phyloP scores from a whole-genome alignment of 202 grass and related monocot species.

The Eragrostis tef region DNA sequence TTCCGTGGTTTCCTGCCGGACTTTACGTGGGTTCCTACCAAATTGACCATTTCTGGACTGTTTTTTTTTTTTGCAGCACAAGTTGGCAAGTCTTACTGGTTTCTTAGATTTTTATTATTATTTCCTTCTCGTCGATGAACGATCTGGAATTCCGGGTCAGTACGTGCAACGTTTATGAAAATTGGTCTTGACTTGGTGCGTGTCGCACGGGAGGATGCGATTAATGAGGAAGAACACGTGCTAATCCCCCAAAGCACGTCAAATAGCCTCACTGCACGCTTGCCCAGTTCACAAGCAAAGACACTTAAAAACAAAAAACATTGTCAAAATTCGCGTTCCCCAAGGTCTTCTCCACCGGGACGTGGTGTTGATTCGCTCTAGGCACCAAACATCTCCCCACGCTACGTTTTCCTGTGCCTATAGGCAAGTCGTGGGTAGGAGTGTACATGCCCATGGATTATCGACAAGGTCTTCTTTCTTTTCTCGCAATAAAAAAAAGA shows the following conservation, averaged over 20 bases:
- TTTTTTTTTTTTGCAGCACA: slow-evolving; percentile 7
- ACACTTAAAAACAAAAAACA: slow-evolving; percentile 25
- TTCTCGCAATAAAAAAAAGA: too few species aligned
- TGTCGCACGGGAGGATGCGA: background rate
- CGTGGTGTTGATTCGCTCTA: slow-evolving; percentile 23
- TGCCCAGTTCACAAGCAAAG: background rate
- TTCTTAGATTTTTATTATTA: background rate
- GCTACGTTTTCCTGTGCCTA: background rate
- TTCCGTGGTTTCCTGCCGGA: slow-evolving; percentile 25
- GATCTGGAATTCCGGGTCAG: background rate
- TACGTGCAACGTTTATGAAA: background rate
- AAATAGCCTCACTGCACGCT: background rate
- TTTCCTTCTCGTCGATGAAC: background rate
- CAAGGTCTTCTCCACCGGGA: slow-evolving; percentile 7
- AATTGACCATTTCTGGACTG: background rate
- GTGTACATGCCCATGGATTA: background rate
- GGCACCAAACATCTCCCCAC: slow-evolving; percentile 25
- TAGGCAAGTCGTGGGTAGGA: too few species aligned
- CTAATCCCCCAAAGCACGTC: slow-evolving; percentile 26
- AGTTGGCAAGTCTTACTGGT: slow-evolving; percentile 2
- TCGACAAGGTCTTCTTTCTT: background rate
- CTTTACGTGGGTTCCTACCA: background rate
- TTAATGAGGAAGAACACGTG: background rate
- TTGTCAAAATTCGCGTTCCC: slow-evolving; percentile 4
- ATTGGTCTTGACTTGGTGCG: background rate